A percentile compares a stretch with the other conserved stretches of the same genome.
Conservation (phyloP, 805 yeast genomes). For the Metschnikowia kofuensis region DNA sequence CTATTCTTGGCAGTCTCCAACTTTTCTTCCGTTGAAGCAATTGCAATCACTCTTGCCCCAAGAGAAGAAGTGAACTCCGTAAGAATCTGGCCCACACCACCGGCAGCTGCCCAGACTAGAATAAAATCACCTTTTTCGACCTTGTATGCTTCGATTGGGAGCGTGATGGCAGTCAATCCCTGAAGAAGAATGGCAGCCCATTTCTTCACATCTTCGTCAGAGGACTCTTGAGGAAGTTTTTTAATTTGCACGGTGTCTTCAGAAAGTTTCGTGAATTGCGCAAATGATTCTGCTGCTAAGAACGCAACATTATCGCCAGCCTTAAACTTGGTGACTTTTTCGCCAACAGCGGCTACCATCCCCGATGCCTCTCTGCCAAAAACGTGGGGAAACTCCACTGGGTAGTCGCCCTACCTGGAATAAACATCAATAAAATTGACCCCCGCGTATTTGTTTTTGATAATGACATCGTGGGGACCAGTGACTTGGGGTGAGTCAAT, state of each 20-base stretch:
- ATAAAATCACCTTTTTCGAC: conserved; percentile 69
- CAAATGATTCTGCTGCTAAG: conserved; percentile 51
- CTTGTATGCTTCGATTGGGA: conserved; percentile 60
- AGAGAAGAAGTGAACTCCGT: conserved; percentile 56
- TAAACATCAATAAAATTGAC: conserved; percentile 80
- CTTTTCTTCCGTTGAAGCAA: conserved; percentile 77
- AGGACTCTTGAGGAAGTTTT: conserved; percentile 41
- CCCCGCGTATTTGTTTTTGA: conserved; percentile 76
- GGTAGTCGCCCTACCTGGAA: conserved; percentile 76
- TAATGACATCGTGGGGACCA: conserved; percentile 52
- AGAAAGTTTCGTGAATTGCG: conserved; percentile 63
- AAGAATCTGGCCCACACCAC: conserved; percentile 81
- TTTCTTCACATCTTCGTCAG: conserved; percentile 49
- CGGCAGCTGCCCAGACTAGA: conserved; percentile 91
- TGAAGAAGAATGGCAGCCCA: conserved; percentile 65
- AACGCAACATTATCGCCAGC: conserved; percentile 75
- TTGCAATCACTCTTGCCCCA: conserved; percentile 83
- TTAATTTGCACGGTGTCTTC: conserved; percentile 20
- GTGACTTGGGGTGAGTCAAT: conserved; percentile 56
- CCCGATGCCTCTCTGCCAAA: conserved; percentile 79
- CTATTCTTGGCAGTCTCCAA: conserved; percentile 59
- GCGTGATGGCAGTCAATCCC: conserved; percentile 77
- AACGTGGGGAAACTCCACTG: conserved; percentile 52
- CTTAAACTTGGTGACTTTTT: conserved; percentile 47
- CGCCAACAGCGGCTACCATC: conserved; percentile 61